phyloP scores from a whole-genome alignment of 352 stramenopile species.

The Phytophthora syringae region DNA sequence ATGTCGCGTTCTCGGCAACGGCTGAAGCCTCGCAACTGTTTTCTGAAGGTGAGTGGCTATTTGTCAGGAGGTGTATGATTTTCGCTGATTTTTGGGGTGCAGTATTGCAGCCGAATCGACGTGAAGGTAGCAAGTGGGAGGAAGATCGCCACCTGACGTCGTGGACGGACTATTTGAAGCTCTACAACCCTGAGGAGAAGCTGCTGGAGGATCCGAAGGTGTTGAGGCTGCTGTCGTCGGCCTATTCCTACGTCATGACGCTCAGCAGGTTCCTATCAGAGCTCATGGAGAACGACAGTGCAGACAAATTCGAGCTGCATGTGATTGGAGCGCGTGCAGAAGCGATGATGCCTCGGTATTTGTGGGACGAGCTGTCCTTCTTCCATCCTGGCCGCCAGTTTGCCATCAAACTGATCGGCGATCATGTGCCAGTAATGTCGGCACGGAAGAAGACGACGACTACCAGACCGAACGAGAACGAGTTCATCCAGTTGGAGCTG shows the following conservation, averaged over 20 bases:
- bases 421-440: constrained; percentile 61
- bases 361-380: constrained; percentile 69
- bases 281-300: constrained; percentile 12
- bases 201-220: constrained; percentile 44
- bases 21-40: constrained; percentile 52
- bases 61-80: constrained; percentile 15
- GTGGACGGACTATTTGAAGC: constrained; percentile 56
- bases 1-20: constrained; percentile 45
- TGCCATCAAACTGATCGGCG: constrained; percentile 65
- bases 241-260: constrained; percentile 78
- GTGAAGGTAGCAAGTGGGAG: constrained; percentile 22
- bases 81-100: neutral
- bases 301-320: constrained; percentile 41
- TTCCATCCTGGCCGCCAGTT: constrained; percentile 44
- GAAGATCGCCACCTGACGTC: constrained; percentile 21
- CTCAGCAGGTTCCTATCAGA: constrained; percentile 51
- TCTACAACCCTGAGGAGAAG: constrained; percentile 39
- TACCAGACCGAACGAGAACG: constrained; percentile 14
- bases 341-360: constrained; percentile 73
- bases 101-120: constrained; percentile 43
- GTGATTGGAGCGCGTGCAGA: constrained; percentile 75
- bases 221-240: constrained; percentile 63
- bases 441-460: constrained; percentile 25
- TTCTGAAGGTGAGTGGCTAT: constrained; percentile 36
- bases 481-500: constrained; percentile 45